Evolutionary conservation across 768 basidiomycete genomes (phyloP).

Genomic region (Hebeloma cylindrosporum): DNA sequence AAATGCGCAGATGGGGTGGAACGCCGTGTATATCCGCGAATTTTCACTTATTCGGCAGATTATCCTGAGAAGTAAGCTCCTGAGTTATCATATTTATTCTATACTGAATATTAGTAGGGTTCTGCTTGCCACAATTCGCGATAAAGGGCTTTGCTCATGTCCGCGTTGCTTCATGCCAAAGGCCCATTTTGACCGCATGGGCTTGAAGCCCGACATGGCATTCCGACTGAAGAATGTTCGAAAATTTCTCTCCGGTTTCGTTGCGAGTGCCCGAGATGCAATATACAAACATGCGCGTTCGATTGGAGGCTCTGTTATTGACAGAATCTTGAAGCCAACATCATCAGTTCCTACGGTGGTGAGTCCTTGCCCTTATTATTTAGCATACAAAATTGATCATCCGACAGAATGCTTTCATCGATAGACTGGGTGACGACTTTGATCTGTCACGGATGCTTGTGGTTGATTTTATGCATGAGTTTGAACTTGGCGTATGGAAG

Average conservation of each 20-base stretch:
- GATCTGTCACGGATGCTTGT: conserved; percentile 27
- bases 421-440: conserved; percentile 16
- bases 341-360: too few species aligned
- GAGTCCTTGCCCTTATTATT: too few species aligned
- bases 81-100: background rate
- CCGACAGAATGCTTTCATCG: conserved; percentile 35
- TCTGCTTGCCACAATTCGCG: conserved; percentile 9
- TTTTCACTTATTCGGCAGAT: conserved; percentile 36
- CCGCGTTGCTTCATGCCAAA: conserved; percentile 9
- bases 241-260: too few species aligned
- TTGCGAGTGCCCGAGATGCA: too few species aligned
- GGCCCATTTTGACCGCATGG: conserved; percentile 22
- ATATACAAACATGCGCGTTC: too few species aligned
- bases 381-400: too few species aligned
- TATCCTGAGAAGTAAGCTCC: conserved; percentile 37
- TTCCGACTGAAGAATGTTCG: too few species aligned
- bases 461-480: conserved; percentile 36
- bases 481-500: conserved; percentile 38
- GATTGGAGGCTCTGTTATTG: too few species aligned
- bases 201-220: too few species aligned
- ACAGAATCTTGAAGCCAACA: too few species aligned
- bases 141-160: conserved; percentile 8
- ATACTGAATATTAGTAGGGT: conserved; percentile 3
- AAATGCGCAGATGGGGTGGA: conserved; percentile 30
- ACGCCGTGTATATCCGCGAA: conserved; percentile 28